Percentiles rank a stretch among this genome's conserved stretches.
These are phyloP conservation scores for Pseudocercospora fijiensis DNA, from an alignment of 2,329 filamentous ascomycete species.

Conservation along the genomic window DNA sequence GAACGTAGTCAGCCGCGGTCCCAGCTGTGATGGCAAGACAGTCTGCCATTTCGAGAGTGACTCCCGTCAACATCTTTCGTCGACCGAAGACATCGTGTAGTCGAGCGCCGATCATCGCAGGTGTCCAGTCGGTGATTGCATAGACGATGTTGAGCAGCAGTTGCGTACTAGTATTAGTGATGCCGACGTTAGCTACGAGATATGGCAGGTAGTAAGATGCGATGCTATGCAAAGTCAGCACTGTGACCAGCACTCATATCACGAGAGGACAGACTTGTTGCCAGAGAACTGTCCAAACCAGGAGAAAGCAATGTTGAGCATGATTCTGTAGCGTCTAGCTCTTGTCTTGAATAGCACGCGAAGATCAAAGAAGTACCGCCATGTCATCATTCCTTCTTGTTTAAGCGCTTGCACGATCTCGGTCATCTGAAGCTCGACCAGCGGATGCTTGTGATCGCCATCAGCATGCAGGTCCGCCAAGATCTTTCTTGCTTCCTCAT, in stretches of 20 bases:
- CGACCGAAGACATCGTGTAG: conserved; percentile 33
- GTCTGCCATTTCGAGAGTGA: conserved; percentile 39
- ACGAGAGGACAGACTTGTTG: neutral
- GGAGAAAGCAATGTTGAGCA: neutral
- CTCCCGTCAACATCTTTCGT: conserved; percentile 29
- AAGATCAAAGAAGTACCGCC: neutral
- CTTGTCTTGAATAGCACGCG: neutral
- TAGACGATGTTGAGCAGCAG: conserved; percentile 45
- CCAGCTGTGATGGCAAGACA: conserved; percentile 41
- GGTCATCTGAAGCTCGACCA: neutral
- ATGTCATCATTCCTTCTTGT: neutral
- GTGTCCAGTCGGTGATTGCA: conserved; percentile 60
- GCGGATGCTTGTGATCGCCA: neutral
- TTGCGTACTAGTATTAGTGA: conserved; percentile 32
- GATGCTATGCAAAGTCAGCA: neutral
- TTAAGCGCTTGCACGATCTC: neutral
- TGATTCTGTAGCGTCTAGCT: neutral
- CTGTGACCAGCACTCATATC: neutral
- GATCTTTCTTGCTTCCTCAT: neutral
- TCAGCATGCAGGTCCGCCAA: neutral
- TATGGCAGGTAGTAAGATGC: neutral
- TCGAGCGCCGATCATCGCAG: conserved; percentile 45
- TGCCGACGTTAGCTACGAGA: conserved; percentile 25
- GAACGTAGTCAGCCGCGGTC: conserved; percentile 10
- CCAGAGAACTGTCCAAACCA: neutral